These are phyloP conservation scores for Dipteronia sinensis DNA, from an alignment of 345 rosid genomes.

Conservation along the genomic window DNA sequence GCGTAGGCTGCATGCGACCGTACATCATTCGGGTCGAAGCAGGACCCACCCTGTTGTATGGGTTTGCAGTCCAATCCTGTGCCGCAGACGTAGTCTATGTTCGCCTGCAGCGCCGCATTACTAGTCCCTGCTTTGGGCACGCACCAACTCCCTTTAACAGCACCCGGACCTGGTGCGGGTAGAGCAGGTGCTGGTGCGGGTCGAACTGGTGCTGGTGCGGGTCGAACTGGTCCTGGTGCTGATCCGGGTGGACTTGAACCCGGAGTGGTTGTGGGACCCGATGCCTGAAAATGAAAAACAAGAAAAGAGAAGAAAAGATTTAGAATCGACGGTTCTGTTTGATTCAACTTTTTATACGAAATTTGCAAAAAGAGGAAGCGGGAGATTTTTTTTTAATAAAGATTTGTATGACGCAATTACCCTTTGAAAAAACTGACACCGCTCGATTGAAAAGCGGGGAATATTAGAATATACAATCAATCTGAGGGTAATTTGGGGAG, in stretches of 20 bases:
- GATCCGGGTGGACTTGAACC: conserved; percentile 16
- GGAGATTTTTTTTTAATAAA: neutral
- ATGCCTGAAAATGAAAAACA: conserved; percentile 28
- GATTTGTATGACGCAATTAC: neutral
- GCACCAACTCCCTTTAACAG: conserved; percentile 50
- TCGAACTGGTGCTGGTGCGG: no score
- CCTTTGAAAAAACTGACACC: no score
- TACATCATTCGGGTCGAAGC: conserved; percentile 53
- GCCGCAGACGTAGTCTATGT: conserved; percentile 72
- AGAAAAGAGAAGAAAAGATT: no score
- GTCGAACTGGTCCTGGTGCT: conserved; percentile 31
- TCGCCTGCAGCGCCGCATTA: conserved; percentile 55
- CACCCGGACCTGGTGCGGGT: conserved; percentile 33
- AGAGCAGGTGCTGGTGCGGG: no score
- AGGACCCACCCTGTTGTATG: conserved; percentile 56
- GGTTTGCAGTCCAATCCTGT: conserved; percentile 50
- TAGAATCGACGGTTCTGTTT: neutral
- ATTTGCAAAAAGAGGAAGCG: neutral
- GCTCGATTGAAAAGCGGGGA: no score
- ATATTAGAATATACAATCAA: no score
- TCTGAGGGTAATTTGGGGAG: no score
- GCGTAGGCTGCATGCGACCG: conserved; percentile 68
- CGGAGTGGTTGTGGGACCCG: conserved; percentile 32
- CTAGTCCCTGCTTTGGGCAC: conserved; percentile 46
- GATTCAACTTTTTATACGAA: neutral